A percentile compares a stretch with the other conserved stretches of the same genome.
phyloP scores from a whole-genome alignment of 306 rosid species.

The Morella rubra region DNA sequence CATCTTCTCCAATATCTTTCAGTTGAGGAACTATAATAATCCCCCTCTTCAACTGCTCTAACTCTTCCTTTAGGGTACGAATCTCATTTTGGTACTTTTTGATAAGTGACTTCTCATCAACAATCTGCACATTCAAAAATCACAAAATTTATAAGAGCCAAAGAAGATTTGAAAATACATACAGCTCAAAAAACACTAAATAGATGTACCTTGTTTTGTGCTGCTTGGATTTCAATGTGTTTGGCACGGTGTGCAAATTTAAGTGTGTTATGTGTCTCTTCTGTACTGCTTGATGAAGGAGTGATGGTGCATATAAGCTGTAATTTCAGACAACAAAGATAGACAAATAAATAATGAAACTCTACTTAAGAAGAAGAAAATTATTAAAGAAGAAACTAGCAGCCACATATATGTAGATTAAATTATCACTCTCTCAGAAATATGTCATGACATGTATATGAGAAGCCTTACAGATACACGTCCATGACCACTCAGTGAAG shows the following conservation, averaged over 20 bases:
- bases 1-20: conserved; percentile 64
- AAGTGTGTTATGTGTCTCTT: conserved; percentile 94
- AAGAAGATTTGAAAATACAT: conserved; percentile 10
- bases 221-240: conserved; percentile 93
- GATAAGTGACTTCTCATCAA: conserved; percentile 97
- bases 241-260: conserved; percentile 98
- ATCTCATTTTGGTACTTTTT: conserved; percentile 97
- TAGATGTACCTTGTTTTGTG: conserved; percentile 77
- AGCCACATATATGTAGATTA: conserved; percentile 18
- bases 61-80: conserved; percentile 82
- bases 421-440: conserved; percentile 22
- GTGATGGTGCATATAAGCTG: conserved; percentile 98
- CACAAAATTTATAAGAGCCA: conserved; percentile 19
- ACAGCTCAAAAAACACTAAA: conserved; percentile 4
- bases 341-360: conserved; percentile 25
- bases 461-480: conserved; percentile 89
- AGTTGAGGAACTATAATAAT: conserved; percentile 71
- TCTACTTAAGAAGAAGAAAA: conserved; percentile 9
- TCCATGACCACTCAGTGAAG: conserved; percentile 97
- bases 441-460: conserved; percentile 21
- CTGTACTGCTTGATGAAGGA: conserved; percentile 94
- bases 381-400: neutral
- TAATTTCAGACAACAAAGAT: conserved; percentile 30
- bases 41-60: conserved; percentile 85
- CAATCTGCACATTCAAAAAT: conserved; percentile 62